Percentiles rank a stretch among this genome's conserved stretches.
Evolutionary conservation across 2,329 filamentous ascomycete species (phyloP).

Genomic region (Penicillium glabrum): DNA sequence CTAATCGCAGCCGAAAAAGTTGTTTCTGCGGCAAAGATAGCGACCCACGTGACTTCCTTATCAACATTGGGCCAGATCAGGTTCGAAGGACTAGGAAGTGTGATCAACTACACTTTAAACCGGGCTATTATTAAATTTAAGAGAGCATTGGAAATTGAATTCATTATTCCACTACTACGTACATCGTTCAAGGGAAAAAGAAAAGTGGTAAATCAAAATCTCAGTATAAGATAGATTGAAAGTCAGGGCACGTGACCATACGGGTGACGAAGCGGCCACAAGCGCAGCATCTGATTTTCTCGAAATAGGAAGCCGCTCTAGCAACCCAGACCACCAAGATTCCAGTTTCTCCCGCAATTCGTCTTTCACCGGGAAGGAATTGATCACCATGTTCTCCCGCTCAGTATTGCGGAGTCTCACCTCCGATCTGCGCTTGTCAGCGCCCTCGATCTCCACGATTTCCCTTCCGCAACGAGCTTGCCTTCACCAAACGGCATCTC

Average conservation of each 20-base stretch:
- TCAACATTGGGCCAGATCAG: constrained; percentile 3
- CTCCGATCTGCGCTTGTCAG: constrained; percentile 27
- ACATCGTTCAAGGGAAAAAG: not conserved
- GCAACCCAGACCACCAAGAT: constrained; percentile 8
- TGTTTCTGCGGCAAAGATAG: constrained; percentile 28
- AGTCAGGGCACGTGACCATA: constrained; percentile 28
- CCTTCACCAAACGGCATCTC: constrained; percentile 41
- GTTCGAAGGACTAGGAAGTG: not conserved
- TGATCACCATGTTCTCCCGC: constrained; percentile 38
- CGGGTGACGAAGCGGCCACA: constrained; percentile 28
- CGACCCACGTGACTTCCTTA: constrained; percentile 23
- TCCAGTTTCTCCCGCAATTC: constrained; percentile 13
- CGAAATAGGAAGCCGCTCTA: constrained; percentile 18
- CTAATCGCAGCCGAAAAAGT: constrained; percentile 28
- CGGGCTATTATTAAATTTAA: not conserved
- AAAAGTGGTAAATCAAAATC: not conserved
- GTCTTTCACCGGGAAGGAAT: constrained; percentile 7
- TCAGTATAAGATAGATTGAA: not conserved
- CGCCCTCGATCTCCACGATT: constrained; percentile 22
- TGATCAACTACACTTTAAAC: not conserved
- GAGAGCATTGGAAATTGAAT: not conserved
- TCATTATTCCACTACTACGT: rapidly evolving
- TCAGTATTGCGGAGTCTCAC: constrained; percentile 31
- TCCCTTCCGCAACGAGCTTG: constrained; percentile 39
- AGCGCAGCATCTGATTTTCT: constrained; percentile 37